A percentile compares a stretch with the other conserved stretches of the same genome.
phyloP scores from a whole-genome alignment of 352 stramenopile species.

The Plasmopara viticola region DNA sequence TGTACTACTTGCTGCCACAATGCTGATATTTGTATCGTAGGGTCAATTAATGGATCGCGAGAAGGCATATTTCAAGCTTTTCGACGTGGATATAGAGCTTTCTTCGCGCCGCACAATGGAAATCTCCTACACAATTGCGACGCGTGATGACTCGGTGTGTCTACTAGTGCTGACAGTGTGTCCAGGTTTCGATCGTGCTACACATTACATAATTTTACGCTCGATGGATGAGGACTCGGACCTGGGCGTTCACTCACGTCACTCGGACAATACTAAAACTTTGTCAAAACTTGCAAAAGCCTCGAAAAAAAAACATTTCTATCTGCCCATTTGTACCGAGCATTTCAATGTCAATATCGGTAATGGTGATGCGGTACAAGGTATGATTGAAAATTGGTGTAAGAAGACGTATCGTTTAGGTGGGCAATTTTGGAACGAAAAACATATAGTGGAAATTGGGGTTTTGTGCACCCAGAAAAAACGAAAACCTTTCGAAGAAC shows the following conservation, averaged over 20 bases:
- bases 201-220: conserved; percentile 34
- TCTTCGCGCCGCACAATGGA: conserved; percentile 30
- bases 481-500: conserved; percentile 8
- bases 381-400: conserved; percentile 25
- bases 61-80: conserved; percentile 40
- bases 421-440: conserved; percentile 36
- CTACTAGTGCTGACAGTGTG: conserved; percentile 37
- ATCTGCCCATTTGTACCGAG: conserved; percentile 25
- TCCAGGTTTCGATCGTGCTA: conserved; percentile 31
- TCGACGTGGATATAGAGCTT: conserved; percentile 35
- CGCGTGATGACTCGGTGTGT: conserved; percentile 23
- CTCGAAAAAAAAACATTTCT: conserved; percentile 32
- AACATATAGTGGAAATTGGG: too few species aligned
- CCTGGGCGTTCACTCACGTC: conserved; percentile 4
- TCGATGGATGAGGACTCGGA: conserved; percentile 20
- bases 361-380: conserved; percentile 14
- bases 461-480: conserved; percentile 31
- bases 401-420: conserved; percentile 39
- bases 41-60: conserved; percentile 25
- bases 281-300: conserved; percentile 26
- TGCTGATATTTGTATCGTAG: conserved; percentile 9
- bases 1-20: background rate
- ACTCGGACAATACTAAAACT: conserved; percentile 10
- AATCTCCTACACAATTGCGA: conserved; percentile 33
- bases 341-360: conserved; percentile 18